Evolutionary conservation across 108 stramenopile species (phyloP).

Genomic region (Hondaea fermentalgiana): DNA sequence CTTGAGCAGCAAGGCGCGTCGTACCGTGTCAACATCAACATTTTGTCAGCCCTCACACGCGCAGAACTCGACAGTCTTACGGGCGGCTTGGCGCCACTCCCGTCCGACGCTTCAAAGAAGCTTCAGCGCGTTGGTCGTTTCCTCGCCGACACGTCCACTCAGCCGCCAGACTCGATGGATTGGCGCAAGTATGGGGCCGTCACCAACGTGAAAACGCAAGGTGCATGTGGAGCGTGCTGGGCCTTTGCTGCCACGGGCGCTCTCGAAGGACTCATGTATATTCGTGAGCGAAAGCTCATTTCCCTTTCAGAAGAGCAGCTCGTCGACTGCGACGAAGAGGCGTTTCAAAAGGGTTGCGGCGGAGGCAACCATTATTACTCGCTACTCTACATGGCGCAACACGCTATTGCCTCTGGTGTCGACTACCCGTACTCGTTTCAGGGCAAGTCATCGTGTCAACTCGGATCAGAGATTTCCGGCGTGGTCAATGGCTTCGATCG

Average conservation of each 20-base stretch:
- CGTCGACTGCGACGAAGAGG: conserved; percentile 62
- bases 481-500: conserved; percentile 32
- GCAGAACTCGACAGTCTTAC: neutral
- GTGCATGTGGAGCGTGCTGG: conserved; percentile 80
- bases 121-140: neutral
- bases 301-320: conserved; percentile 82
- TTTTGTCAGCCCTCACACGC: neutral
- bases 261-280: conserved; percentile 75
- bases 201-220: conserved; percentile 80
- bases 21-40: neutral
- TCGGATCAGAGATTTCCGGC: conserved; percentile 55
- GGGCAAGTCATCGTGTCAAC: conserved; percentile 55
- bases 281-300: conserved; percentile 53
- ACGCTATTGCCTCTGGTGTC: conserved; percentile 68
- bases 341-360: conserved; percentile 67
- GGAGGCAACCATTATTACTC: conserved; percentile 89
- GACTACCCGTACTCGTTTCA: conserved; percentile 72
- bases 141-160: neutral
- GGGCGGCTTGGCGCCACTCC: neutral
- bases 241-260: conserved; percentile 88
- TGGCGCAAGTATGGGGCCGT: conserved; percentile 46
- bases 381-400: conserved; percentile 69
- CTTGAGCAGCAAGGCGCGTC: neutral
- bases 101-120: neutral
- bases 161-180: neutral